Evolutionary conservation across 2,329 filamentous ascomycete species (phyloP).

Genomic region (Sodiomyces alkalinus): DNA sequence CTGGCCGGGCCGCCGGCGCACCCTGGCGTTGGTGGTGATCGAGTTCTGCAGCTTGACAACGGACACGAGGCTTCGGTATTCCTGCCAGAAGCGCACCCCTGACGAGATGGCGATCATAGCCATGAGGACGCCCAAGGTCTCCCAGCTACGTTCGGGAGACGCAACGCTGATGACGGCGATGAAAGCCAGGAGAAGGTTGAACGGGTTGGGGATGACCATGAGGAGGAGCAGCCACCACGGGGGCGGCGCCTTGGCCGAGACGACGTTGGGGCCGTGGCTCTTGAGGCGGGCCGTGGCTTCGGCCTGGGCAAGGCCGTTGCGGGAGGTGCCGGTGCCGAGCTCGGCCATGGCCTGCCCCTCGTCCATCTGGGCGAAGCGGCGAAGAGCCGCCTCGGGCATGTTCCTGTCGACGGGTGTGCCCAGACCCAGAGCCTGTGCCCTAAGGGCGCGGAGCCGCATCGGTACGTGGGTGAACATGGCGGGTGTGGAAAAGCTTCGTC

Average conservation of each 20-base stretch:
- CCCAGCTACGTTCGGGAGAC: constrained; percentile 8
- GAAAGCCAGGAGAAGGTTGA: constrained; percentile 12
- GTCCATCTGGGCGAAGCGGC: constrained; percentile 9
- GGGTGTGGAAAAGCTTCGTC: neutral
- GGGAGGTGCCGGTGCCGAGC: constrained; percentile 7
- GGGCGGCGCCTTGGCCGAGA: constrained; percentile 12
- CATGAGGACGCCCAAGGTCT: constrained; percentile 10
- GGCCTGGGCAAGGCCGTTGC: constrained; percentile 9
- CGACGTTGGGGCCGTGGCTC: constrained; percentile 10
- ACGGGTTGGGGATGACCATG: constrained; percentile 12
- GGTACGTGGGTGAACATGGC: constrained; percentile 1
- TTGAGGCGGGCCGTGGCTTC: constrained; percentile 10
- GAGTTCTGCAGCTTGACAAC: constrained; percentile 12
- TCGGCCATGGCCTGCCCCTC: constrained; percentile 8
- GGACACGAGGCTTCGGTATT: constrained; percentile 12
- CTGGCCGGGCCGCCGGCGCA: constrained; percentile 5
- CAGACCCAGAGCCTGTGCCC: neutral
- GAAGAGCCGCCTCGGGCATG: constrained; percentile 9
- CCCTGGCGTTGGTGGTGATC: constrained; percentile 9
- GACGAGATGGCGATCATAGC: constrained; percentile 13
- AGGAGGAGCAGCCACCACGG: constrained; percentile 13
- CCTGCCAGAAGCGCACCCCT: constrained; percentile 14
- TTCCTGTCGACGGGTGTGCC: too few species aligned
- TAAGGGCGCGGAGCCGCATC: neutral
- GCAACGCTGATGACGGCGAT: constrained; percentile 12